Evolutionary conservation across 2,329 filamentous ascomycete genomes (phyloP).

Genomic region (Pseudogymnoascus sp.): DNA sequence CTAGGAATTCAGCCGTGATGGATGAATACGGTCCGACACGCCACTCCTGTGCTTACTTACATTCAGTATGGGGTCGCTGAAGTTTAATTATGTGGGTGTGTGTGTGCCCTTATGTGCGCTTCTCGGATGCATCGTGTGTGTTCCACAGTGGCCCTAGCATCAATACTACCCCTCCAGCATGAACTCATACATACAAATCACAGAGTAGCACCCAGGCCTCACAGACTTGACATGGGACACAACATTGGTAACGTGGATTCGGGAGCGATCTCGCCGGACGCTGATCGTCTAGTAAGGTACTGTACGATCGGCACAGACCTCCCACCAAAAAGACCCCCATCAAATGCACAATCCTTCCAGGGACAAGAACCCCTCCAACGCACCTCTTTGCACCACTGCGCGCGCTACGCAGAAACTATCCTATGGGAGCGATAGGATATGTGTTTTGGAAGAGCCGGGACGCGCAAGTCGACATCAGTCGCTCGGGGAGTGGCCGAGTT

Average conservation of each 20-base stretch:
- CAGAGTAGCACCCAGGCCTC: slow-evolving; percentile 1
- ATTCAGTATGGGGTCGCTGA: not conserved
- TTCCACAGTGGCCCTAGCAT: slow-evolving; percentile 4
- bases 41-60: not conserved
- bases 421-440: not conserved
- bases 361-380: not conserved
- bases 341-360: not conserved
- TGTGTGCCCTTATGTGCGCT: not conserved
- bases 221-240: not conserved
- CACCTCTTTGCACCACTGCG: not conserved
- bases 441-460: not conserved
- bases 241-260: slow-evolving; percentile 1
- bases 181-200: slow-evolving; percentile 1
- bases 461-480: not conserved
- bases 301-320: slow-evolving; percentile 5
- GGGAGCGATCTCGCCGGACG: slow-evolving; percentile 4
- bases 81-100: slow-evolving; percentile 1
- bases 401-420: not conserved
- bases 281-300: not conserved
- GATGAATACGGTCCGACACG: not conserved
- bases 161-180: not conserved
- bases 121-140: slow-evolving; percentile 1
- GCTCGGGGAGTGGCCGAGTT: not conserved
- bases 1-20: slow-evolving; percentile 3
- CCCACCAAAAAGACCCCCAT: not conserved